Base-by-base conservation (phyloP, 1,139 yeast genomes). In the Kodamaea fungicola region DNA sequence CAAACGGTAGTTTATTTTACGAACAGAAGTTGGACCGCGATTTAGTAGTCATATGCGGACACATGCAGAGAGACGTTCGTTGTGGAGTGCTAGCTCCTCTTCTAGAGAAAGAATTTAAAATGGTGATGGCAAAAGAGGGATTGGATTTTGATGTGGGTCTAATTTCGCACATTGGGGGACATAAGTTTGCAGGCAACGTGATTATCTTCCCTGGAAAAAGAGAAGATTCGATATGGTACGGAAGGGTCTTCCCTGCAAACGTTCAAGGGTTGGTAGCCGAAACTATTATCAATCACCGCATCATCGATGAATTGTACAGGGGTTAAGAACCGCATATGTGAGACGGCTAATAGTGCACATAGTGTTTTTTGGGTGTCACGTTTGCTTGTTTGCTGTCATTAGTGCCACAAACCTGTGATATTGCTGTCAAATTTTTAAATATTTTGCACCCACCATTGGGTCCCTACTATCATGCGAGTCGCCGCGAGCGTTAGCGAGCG, bases 101-200 rank as follows among this genome's bases (percentile, higher is more conserved):
- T 12, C 52, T 84, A 0, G 52, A 57, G 30, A 49, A 62, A 4
- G 89, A 83, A 53, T 76, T 83, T 40, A 52, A 55, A 12, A 47
- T 45, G 30, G 79, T 74, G 1, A 47, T 78, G n/a, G 42, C 47
- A 8, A 33, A 44, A 2, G 62, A 69, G 32, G 49, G 42, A 2
- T 32, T 40, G 1, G 50, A 58, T 28, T 55, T 70, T 2, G 62
- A 66, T n/a, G 69, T 80, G 12, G 86, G 86, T 0, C 52, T 71
- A 12, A 65, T 82, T 1, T 77, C 86, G 8, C 94, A 84, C 54
- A 64, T 84, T 31, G 90, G 92, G 0, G 94, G 94, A 0, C 94
- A 84, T 53, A 84, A 71, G 1, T 84, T 78, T 54, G 92, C 94
- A 2, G 94, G 92, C 0, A 84, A 84, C 52, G 78, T 84, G 12